Evolutionary conservation across 805 yeast genomes (phyloP), one percentile per base, ranked within the genome.

Genomic region (Cyberlindnera galapagoensis): DNA sequence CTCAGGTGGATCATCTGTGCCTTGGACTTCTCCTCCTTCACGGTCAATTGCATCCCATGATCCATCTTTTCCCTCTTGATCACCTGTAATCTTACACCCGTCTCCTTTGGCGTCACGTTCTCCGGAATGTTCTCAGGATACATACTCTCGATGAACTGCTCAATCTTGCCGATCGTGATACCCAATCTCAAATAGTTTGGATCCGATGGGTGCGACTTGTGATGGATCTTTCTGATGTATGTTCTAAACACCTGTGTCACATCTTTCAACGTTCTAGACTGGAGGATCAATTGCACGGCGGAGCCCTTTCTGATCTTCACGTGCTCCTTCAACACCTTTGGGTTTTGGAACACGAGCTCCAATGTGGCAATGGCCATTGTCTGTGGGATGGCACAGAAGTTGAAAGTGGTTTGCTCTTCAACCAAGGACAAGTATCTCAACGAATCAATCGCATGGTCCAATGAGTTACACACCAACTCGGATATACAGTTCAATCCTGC

Each of bases 281-380:
- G 64, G 38, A 85, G 62, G 35, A 92, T 85, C 47, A 92, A 67
- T 44, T 69, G 63, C 49, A 86, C 80, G 1, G 97, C 80, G 21
- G 81, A 74, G 9, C 96, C 95, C 62, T 85, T 86, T 60, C 97
- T 74, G 56, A 92, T 81, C 65, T 92, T 92, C 43, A 90, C 82
- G 52, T 83, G 76, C 23, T 59, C 56, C 27, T 76, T 69, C 52
- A 90, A 73, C 3, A 90, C 81, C 4, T 63, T 51, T 4, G 80
- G 79, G 62, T 92, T 92, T 53, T 81, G 77, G 69, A 81, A 88
- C 21, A 92, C 81, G 32, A 79, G 65, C 15, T 90, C 86, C 47
- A 92, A 69, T 1, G 97, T 86, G 11, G 98, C 97, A 56, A 92
- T 82, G 22, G 97, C 96, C 98, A 92, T 92, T 13, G 90, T 97